phyloP scores from a whole-genome alignment of 1,139 yeast genomes.

The Protomyces arabidopsidicola region DNA sequence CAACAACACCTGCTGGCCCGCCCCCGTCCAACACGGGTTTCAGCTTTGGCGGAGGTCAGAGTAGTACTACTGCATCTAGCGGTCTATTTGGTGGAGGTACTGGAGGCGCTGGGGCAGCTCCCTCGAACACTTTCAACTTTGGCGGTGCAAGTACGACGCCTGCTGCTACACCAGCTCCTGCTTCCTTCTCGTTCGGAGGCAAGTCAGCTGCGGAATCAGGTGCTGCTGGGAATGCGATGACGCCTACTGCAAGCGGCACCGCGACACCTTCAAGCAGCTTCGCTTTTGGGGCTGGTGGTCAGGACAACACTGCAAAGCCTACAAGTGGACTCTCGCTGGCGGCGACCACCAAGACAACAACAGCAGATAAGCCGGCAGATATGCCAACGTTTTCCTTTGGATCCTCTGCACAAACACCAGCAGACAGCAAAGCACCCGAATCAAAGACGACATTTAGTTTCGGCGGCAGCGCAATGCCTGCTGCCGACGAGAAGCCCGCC shows the following conservation, averaged over 20 bases:
- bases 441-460: constrained; percentile 15
- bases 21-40: constrained; percentile 28
- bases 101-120: constrained; percentile 31
- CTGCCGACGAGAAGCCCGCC: constrained; percentile 27
- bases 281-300: no score
- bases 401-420: constrained; percentile 4
- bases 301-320: no score
- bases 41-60: constrained; percentile 17
- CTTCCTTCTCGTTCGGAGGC: constrained; percentile 28
- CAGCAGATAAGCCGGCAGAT: constrained; percentile 15
- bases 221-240: no score
- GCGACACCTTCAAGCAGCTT: no score
- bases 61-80: not conserved
- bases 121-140: constrained; percentile 27
- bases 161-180: constrained; percentile 26
- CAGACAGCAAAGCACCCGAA: not conserved
- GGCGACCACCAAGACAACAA: not conserved
- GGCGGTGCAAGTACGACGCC: constrained; percentile 28
- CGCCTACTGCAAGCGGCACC: no score
- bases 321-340: no score
- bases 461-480: constrained; percentile 26
- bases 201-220: constrained; percentile 28
- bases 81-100: not conserved
- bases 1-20: constrained; percentile 27
- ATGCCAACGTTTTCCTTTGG: not conserved